Evolutionary conservation across 2,329 filamentous ascomycete genomes (phyloP).

Genomic region (Fusarium pseudograminearum): DNA sequence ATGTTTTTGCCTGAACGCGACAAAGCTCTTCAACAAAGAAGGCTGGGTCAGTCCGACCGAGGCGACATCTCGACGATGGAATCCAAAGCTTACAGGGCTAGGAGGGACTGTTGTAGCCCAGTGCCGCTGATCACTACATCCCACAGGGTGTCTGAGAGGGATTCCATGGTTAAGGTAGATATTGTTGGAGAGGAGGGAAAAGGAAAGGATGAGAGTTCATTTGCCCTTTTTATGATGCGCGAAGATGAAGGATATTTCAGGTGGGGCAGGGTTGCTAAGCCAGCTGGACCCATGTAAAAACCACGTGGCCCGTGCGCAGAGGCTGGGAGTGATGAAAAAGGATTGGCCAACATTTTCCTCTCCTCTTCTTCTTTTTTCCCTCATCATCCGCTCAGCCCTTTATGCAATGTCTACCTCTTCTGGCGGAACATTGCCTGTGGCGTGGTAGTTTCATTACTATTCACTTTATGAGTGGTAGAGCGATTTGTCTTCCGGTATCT

Average conservation of each 20-base stretch:
- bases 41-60: conserved; percentile 52
- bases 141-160: conserved; percentile 79
- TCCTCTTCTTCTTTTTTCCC: conserved; percentile 44
- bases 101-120: conserved; percentile 80
- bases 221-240: conserved; percentile 28
- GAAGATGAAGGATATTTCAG: conserved; percentile 36
- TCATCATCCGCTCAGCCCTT: conserved; percentile 49
- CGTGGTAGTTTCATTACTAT: conserved; percentile 65
- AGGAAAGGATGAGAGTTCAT: conserved; percentile 23
- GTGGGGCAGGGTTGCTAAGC: conserved; percentile 42
- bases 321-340: conserved; percentile 21
- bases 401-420: conserved; percentile 48
- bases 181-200: conserved; percentile 24
- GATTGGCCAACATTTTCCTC: conserved; percentile 46
- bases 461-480: conserved; percentile 71
- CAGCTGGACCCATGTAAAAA: conserved; percentile 3
- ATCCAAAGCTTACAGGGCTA: conserved; percentile 75
- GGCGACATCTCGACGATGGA: conserved; percentile 49
- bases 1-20: conserved; percentile 93
- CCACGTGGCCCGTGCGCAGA: conserved; percentile 43
- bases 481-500: conserved; percentile 81
- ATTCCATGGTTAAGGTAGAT: conserved; percentile 70
- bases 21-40: conserved; percentile 75
- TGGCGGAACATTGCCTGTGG: conserved; percentile 46
- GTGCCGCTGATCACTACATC: conserved; percentile 85